These are phyloP conservation scores for Pestalotiopsis fici DNA, from an alignment of 2,329 filamentous ascomycete species.

Conservation along the genomic window DNA sequence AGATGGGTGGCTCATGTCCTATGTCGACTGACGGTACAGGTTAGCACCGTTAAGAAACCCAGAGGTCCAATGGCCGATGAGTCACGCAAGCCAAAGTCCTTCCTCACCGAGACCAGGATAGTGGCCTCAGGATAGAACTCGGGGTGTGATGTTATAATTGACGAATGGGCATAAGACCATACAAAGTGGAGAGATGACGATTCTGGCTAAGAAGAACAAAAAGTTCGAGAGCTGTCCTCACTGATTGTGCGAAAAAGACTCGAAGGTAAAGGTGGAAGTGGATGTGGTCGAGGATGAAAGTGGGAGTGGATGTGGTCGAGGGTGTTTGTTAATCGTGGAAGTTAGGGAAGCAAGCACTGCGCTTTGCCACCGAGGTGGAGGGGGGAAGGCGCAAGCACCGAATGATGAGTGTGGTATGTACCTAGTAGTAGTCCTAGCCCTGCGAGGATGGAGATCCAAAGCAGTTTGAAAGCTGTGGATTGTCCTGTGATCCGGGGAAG, in stretches of 20 bases:
- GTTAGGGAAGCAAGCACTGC: neutral
- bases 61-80: constrained; percentile 27
- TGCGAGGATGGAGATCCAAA: neutral
- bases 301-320: neutral
- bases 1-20: constrained; percentile 17
- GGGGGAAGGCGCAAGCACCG: neutral
- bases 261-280: neutral
- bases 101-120: constrained; percentile 22
- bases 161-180: constrained; percentile 24
- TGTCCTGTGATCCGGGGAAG: no score
- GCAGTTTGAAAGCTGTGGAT: no score
- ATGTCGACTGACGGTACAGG: constrained; percentile 23
- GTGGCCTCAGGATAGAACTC: constrained; percentile 22
- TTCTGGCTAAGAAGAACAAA: constrained; percentile 9
- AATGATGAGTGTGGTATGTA: neutral
- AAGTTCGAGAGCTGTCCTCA: constrained; percentile 2
- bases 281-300: neutral
- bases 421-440: neutral
- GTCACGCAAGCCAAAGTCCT: constrained; percentile 26
- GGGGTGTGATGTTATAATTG: constrained; percentile 23
- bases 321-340: neutral
- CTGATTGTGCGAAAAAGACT: neutral
- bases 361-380: neutral
- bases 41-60: constrained; percentile 30
- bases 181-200: constrained; percentile 19